Percentiles rank a stretch among this genome's conserved stretches.
These are phyloP conservation scores for Herpetomonas samuelpessoai DNA, from an alignment of 208 protist species.

Conservation along the genomic window DNA sequence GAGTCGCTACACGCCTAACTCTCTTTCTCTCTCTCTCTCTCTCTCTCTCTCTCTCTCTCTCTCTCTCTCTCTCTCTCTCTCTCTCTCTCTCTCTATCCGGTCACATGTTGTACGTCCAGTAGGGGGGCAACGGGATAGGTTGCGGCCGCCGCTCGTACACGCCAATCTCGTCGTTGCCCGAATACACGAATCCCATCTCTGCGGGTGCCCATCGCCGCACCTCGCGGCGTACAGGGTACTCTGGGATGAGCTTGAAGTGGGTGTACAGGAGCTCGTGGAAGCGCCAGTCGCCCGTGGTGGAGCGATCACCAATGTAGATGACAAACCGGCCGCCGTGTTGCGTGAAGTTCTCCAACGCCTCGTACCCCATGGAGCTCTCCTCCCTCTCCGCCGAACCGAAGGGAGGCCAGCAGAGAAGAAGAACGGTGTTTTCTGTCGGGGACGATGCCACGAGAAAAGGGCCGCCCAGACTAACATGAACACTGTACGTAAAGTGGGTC, in stretches of 20 bases:
- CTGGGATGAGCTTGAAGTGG: conserved; percentile 78
- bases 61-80: too few species aligned
- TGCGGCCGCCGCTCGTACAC: conserved; percentile 72
- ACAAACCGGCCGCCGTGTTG: conserved; percentile 63
- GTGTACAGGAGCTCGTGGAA: conserved; percentile 84
- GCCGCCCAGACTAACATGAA: conserved; percentile 73
- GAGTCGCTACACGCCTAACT: too few species aligned
- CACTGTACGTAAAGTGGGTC: conserved; percentile 71
- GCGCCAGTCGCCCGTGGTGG: conserved; percentile 86
- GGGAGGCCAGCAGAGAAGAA: conserved; percentile 87
- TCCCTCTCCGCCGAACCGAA: conserved; percentile 86
- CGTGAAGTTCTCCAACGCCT: conserved; percentile 85
- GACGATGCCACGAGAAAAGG: conserved; percentile 76
- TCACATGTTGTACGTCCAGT: conserved; percentile 13
- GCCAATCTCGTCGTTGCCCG: conserved; percentile 86
- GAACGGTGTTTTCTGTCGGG: conserved; percentile 51
- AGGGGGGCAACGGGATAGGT: conserved; percentile 23
- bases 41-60: too few species aligned
- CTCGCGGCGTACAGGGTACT: conserved; percentile 83
- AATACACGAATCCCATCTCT: conserved; percentile 89
- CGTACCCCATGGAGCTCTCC: conserved; percentile 90
- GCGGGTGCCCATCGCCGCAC: conserved; percentile 82
- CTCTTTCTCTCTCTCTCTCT: too few species aligned
- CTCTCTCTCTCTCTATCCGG: background rate
- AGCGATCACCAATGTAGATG: conserved; percentile 88